These are phyloP conservation scores for Penicillium concentricum DNA, from an alignment of 2,329 filamentous ascomycete genomes.

Conservation along the genomic window DNA sequence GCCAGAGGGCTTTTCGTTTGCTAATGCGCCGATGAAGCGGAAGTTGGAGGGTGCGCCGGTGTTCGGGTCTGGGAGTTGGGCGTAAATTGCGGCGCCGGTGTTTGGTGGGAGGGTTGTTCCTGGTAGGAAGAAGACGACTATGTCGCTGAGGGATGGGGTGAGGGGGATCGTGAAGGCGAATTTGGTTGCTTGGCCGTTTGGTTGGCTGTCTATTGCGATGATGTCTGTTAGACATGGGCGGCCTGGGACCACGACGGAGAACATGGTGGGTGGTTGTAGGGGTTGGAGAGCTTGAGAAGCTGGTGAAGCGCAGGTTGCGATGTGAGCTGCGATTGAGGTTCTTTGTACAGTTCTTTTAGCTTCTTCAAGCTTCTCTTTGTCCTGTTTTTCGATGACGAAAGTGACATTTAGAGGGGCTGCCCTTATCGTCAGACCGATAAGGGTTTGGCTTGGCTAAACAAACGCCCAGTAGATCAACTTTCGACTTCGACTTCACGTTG, in stretches of 20 bases:
- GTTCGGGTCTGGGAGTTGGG: conserved; percentile 62
- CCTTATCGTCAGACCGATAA: conserved; percentile 27
- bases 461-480: neutral
- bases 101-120: conserved; percentile 68
- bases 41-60: conserved; percentile 56
- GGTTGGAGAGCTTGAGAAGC: neutral
- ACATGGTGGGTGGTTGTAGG: conserved; percentile 45
- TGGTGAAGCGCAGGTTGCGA: neutral
- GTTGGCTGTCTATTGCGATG: conserved; percentile 50
- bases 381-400: conserved; percentile 15
- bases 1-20: conserved; percentile 84
- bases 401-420: conserved; percentile 27
- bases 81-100: conserved; percentile 86
- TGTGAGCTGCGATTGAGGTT: neutral
- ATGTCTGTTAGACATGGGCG: conserved; percentile 60
- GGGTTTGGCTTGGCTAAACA: conserved; percentile 17
- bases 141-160: conserved; percentile 62
- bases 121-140: conserved; percentile 87
- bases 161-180: conserved; percentile 68
- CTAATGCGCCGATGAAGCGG: conserved; percentile 83
- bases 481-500: neutral
- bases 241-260: conserved; percentile 61
- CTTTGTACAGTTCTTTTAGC: neutral
- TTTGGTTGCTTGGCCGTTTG: conserved; percentile 58
- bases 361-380: conserved; percentile 7